Evolutionary conservation across 805 yeast species (phyloP), one percentile per base, ranked within the genome.

Genomic region (Lachancea quebecensis): DNA sequence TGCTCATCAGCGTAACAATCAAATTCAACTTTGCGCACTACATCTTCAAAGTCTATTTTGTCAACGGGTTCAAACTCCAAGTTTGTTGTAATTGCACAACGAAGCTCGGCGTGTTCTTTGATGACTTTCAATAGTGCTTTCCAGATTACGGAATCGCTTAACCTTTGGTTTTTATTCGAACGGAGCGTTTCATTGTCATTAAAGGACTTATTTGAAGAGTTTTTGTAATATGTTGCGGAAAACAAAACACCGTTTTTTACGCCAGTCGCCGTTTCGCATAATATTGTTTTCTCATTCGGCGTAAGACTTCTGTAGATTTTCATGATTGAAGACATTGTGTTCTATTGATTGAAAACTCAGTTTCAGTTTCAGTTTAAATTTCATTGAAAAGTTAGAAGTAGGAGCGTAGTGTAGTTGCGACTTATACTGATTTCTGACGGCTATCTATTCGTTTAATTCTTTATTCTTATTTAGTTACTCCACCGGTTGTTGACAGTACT

Each of bases 231-330:
- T 30, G 50, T 49, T 9, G 59, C 57, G 5, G 59, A 52, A 37
- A 58, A 60, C 0, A 56, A 44, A 9, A 54, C 52, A n/a, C 66
- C 65, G 46, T 58, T 60, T 42, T 58, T 51, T 28, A 51, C 41
- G 11, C 51, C 52, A 30, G 55, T 57, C 4, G 55, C 28, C 2
- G 58, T 50, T 41, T 60, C 57, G 11, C 48, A 34, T 5, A 60
- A 46, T 27, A 61, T 31, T 41, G 52, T 56, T 42, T 53, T 57
- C 45, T 62, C 64, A 33, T 48, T 55, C 10, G 53, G 49, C 32
- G 59, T 48, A 30, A 60, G 41, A n/a, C 50, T 34, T 55, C 65
- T 57, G 21, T 55, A 48, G 9, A 32, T 11, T 31, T 30, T 21
- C 12, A 11, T 4, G 4, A 15, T 11, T 15, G 28, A 28, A 4